phyloP scores from a whole-genome alignment of 148 eudicot genomes.

The Chenopodium quinoa region DNA sequence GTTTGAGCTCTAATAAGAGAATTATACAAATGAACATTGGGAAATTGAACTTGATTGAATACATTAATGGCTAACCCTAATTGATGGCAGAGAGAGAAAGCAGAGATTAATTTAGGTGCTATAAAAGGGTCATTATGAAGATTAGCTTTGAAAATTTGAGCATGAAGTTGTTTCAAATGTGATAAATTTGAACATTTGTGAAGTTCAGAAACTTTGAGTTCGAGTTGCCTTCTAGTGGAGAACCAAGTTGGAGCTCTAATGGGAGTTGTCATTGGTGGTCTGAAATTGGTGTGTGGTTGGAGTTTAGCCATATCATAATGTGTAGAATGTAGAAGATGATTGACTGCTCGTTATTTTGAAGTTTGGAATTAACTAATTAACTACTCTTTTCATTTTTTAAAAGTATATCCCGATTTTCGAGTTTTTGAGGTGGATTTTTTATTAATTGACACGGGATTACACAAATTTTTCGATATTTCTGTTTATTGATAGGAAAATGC shows the following conservation, averaged over 20 bases:
- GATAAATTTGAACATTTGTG: constrained; percentile 58
- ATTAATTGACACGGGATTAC: no score
- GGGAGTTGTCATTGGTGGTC: constrained; percentile 35
- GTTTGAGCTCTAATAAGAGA: constrained; percentile 56
- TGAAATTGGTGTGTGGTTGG: neutral
- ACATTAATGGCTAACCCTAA: constrained; percentile 44
- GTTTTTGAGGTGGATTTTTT: no score
- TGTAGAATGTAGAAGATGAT: neutral
- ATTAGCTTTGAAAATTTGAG: constrained; percentile 55
- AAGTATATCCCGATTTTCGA: no score
- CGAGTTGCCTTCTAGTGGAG: constrained; percentile 67
- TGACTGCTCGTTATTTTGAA: no score
- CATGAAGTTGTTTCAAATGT: constrained; percentile 67
- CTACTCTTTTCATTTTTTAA: no score
- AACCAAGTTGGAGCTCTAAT: constrained; percentile 64
- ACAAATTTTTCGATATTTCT: no score
- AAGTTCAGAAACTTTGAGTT: constrained; percentile 55
- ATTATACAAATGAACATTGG: constrained; percentile 69
- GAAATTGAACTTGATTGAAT: constrained; percentile 50
- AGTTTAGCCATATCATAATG: constrained; percentile 7
- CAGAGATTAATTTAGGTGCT: constrained; percentile 63
- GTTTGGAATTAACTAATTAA: no score
- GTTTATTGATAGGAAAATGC: no score
- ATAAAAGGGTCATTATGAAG: constrained; percentile 60
- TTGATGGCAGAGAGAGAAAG: constrained; percentile 54